Evolutionary conservation across 1,284 basidiomycete genomes (phyloP), one percentile per base, ranked within the genome.

Genomic region (Ganoderma leucocontextum): DNA sequence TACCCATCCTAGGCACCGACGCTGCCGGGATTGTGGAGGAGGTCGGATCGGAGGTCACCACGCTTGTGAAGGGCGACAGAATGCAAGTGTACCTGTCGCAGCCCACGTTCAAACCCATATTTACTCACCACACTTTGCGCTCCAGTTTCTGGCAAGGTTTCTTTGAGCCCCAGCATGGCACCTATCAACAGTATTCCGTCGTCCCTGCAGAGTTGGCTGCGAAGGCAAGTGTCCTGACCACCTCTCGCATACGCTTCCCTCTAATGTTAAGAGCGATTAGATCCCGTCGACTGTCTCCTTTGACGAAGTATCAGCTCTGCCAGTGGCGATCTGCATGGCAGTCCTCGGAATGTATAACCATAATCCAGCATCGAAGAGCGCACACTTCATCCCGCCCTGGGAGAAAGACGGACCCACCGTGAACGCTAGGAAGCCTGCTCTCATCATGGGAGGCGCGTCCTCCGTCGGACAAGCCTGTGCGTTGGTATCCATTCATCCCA

Each of bases 11-110:
- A 13, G 91, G 91, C 13, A 82, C 79, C 15, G 91, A 92, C 74
- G 84, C 83, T 60, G 84, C 85, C 44, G 90, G 91, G 9, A 78
- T 83, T 4, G 85, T 91, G 29, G 83, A 83, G 29, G 80, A 82
- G 61, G 75, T 90, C 49, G 89, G 89, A 4, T 80, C 82, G 63
- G 84, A 82, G 0, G 87, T 90, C 15, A 80, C 79, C 2, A 77
- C 80, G 55, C 81, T 90, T 74, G 77, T 80, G 62, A 82, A 85
- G 53, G 90, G 90, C 4, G 88, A 91, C 75, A 49, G 62, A 39
- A 55, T 63, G 62, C 25, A 38, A 52, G 62, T 63, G 22, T 33
- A 25, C n/a, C n/a, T 9, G 0, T 41, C 36, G 38, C 7, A 17
- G 5, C 36, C 33, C 19, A 35, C 33, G 6, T 6, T 41, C 10